Percentiles rank a stretch among this genome's conserved stretches.
Evolutionary conservation across 2,329 filamentous ascomycete species (phyloP).

Genomic region (Exserohilum turcica): DNA sequence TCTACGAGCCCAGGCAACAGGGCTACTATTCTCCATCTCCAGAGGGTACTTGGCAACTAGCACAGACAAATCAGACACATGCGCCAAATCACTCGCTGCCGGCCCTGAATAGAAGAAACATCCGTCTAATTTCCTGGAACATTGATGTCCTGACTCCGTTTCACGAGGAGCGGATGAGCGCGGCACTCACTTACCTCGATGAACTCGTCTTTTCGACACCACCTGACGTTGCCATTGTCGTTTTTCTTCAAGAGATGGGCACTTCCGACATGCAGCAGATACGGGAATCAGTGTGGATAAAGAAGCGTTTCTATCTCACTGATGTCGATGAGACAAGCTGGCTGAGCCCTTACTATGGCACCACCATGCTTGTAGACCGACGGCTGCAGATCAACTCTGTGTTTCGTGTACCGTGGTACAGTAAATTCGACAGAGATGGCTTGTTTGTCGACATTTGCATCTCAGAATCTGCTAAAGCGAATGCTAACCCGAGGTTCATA

Average conservation of each 20-base stretch:
- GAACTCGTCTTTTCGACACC: constrained; percentile 29
- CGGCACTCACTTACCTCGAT: constrained; percentile 49
- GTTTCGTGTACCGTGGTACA: constrained; percentile 59
- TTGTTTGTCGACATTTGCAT: constrained; percentile 59
- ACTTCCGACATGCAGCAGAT: constrained; percentile 54
- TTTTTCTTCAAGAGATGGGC: constrained; percentile 62
- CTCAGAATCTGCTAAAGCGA: neutral
- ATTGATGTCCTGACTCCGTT: constrained; percentile 54
- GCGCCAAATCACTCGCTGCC: neutral
- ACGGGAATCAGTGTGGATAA: constrained; percentile 54
- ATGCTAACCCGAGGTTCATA: constrained; percentile 33
- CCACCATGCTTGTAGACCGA: constrained; percentile 58
- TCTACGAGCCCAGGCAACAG: constrained; percentile 25
- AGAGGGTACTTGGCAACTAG: neutral
- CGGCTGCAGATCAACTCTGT: constrained; percentile 51
- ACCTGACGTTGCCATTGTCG: constrained; percentile 42
- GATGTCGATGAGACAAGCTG: constrained; percentile 54
- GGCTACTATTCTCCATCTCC: neutral
- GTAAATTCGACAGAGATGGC: constrained; percentile 59
- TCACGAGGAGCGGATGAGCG: constrained; percentile 48
- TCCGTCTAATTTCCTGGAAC: constrained; percentile 54
- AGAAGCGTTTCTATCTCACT: constrained; percentile 54
- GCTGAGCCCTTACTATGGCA: constrained; percentile 58
- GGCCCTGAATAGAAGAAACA: constrained; percentile 6
- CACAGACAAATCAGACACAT: neutral